phyloP scores from a whole-genome alignment of 805 yeast genomes.

The Candida ovalis region DNA sequence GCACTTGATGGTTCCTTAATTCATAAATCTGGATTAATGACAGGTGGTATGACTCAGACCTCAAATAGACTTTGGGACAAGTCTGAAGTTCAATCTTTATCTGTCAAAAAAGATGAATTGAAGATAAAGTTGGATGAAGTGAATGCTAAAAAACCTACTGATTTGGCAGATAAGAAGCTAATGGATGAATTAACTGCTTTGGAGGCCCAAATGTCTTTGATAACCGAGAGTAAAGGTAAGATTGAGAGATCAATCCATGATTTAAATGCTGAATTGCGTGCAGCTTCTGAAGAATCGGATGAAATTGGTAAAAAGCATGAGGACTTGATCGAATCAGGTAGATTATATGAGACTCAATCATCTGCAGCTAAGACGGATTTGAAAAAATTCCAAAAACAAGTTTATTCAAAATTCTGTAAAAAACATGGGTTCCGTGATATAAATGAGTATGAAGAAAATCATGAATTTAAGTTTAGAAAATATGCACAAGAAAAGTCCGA shows the following conservation, averaged over 20 bases:
- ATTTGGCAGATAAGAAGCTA: constrained; percentile 51
- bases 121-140: constrained; percentile 41
- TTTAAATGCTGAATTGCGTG: constrained; percentile 43
- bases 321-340: constrained; percentile 23
- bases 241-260: constrained; percentile 29
- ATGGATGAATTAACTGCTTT: constrained; percentile 51
- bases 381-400: constrained; percentile 35
- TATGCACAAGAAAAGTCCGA: constrained; percentile 60
- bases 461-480: constrained; percentile 54
- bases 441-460: constrained; percentile 65
- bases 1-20: constrained; percentile 82
- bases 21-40: constrained; percentile 84
- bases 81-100: constrained; percentile 54
- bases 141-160: constrained; percentile 45
- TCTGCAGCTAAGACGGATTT: constrained; percentile 18
- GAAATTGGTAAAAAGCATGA: constrained; percentile 24
- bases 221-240: constrained; percentile 26
- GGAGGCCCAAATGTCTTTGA: constrained; percentile 32
- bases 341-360: constrained; percentile 26
- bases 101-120: constrained; percentile 47
- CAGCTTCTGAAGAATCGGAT: constrained; percentile 33
- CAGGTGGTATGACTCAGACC: constrained; percentile 73
- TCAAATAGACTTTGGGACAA: constrained; percentile 69
- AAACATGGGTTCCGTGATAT: constrained; percentile 52
- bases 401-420: constrained; percentile 53